phyloP scores from a whole-genome alignment of 345 rosid species.

The Eucalyptus victrix region DNA sequence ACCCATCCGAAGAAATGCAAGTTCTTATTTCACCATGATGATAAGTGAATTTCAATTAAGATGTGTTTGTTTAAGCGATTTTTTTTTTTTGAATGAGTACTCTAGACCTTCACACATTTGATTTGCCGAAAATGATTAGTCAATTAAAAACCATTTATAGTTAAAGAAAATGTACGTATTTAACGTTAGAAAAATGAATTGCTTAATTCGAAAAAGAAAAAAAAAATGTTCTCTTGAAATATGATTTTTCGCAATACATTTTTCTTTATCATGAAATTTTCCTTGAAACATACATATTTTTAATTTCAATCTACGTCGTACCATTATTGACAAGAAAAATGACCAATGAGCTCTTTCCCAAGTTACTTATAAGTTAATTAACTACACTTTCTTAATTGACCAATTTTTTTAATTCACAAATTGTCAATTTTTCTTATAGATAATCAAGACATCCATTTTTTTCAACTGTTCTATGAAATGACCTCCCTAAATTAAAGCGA shows the following conservation, averaged over 20 bases:
- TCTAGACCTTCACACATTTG: accelerated
- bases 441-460: not conserved
- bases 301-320: accelerated
- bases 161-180: not conserved
- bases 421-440: not conserved
- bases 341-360: not conserved
- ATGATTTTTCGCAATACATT: too few relatives aligned
- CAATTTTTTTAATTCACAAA: not conserved
- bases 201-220: accelerated
- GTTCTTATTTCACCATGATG: not conserved
- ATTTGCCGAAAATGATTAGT: not conserved
- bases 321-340: not conserved
- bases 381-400: not conserved
- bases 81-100: not conserved
- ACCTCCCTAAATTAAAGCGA: not conserved
- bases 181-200: not conserved
- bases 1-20: not conserved
- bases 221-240: accelerated
- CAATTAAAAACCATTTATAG: accelerated
- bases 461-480: not conserved
- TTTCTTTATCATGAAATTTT: not conserved
- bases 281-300: too few relatives aligned
- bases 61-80: too few relatives aligned
- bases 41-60: not conserved
- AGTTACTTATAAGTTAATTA: not conserved